These are phyloP conservation scores for Vicia sativa DNA, from an alignment of 306 rosid species.

Conservation along the genomic window DNA sequence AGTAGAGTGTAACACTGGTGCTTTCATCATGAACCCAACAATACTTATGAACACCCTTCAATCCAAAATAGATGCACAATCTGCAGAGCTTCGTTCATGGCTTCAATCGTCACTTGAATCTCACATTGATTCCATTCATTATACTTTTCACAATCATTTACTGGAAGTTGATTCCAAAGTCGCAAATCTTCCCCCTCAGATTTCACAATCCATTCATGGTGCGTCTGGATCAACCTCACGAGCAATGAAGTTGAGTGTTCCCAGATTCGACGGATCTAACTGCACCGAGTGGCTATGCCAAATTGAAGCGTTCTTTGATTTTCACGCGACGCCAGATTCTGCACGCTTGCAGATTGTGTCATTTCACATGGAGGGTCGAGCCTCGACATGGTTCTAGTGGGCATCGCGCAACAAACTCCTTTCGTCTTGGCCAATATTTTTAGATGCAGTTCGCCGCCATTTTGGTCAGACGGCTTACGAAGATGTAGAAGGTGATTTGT, in stretches of 20 bases:
- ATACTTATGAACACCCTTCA: too few relatives aligned
- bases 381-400: neutral
- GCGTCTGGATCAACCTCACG: slow-evolving; percentile 67
- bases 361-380: neutral
- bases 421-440: neutral
- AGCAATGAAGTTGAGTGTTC: neutral
- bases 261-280: neutral
- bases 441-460: fast-evolving
- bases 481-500: neutral
- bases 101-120: too few relatives aligned
- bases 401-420: neutral
- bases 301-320: neutral
- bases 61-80: too few relatives aligned
- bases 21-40: too few relatives aligned
- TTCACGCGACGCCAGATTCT: neutral
- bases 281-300: neutral
- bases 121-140: too few relatives aligned
- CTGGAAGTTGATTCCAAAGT: too few relatives aligned
- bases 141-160: too few relatives aligned
- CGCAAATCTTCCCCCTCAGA: too few relatives aligned
- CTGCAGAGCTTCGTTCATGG: too few relatives aligned
- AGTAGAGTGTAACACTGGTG: too few relatives aligned
- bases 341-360: neutral
- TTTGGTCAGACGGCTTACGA: neutral
- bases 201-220: slow-evolving; percentile 23